These are phyloP conservation scores for Paraurostyla sp. DNA, from an alignment of 73 alveolate genomes.

Conservation along the genomic window DNA sequence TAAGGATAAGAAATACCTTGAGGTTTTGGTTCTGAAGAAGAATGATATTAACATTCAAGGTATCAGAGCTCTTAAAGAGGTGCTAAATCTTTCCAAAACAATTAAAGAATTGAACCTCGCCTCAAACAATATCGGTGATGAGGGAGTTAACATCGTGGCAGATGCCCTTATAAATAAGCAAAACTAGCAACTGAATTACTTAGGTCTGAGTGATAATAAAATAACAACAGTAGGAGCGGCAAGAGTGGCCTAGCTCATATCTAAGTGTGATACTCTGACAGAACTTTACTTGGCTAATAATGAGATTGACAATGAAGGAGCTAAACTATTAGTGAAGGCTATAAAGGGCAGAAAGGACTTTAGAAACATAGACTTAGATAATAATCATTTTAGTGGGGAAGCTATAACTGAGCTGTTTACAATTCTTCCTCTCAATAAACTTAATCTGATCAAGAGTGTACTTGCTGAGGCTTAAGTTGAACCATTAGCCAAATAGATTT, in stretches of 20 bases:
- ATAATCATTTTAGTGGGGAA: conserved; percentile 71
- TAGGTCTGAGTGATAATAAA: conserved; percentile 62
- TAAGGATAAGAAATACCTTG: conserved; percentile 74
- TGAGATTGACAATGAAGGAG: conserved; percentile 78
- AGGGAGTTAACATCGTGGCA: conserved; percentile 70
- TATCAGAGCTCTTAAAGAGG: conserved; percentile 58
- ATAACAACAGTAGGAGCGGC: conserved; percentile 66
- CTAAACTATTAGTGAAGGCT: conserved; percentile 63
- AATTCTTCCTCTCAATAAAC: conserved; percentile 65
- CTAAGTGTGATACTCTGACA: conserved; percentile 54
- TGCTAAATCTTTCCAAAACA: conserved; percentile 60
- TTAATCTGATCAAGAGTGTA: conserved; percentile 59
- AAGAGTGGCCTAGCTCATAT: conserved; percentile 54
- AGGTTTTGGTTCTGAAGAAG: conserved; percentile 75
- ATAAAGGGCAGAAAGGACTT: conserved; percentile 61
- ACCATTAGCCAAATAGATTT: conserved; percentile 54
- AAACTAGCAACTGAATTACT: conserved; percentile 21
- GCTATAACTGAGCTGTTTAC: conserved; percentile 65
- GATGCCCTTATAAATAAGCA: conserved; percentile 63
- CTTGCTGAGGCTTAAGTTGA: conserved; percentile 65
- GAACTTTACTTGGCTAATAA: conserved; percentile 74
- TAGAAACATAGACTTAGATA: conserved; percentile 74
- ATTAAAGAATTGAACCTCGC: conserved; percentile 75
- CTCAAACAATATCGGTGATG: conserved; percentile 75
- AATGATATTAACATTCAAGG: conserved; percentile 72